Evolutionary conservation across 768 basidiomycete species (phyloP).

Genomic region (Leccinum pellstonianum): DNA sequence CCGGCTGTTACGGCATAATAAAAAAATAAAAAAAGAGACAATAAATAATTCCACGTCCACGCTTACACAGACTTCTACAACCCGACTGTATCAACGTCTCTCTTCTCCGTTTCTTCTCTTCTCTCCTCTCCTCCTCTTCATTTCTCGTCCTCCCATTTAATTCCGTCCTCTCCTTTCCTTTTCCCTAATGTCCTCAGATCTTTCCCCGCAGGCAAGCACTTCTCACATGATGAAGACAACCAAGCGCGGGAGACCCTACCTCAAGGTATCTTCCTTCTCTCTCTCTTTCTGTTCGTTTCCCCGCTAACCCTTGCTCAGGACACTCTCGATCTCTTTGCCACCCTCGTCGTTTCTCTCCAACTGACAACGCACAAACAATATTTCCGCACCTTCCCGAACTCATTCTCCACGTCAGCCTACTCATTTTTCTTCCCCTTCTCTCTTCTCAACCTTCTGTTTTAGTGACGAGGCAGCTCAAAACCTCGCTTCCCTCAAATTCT

Average conservation of each 20-base stretch:
- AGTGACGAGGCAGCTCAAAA: conserved; percentile 96
- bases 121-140: conserved; percentile 27
- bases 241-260: conserved; percentile 89
- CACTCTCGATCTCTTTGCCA: conserved; percentile 96
- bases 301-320: conserved; percentile 53
- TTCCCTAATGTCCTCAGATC: conserved; percentile 36
- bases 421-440: conserved; percentile 5
- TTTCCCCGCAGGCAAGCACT: conserved; percentile 55
- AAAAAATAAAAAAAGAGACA: conserved; percentile 7
- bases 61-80: not conserved
- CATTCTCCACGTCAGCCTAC: conserved; percentile 85
- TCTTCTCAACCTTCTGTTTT: conserved; percentile 14
- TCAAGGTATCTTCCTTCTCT: conserved; percentile 59
- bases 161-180: conserved; percentile 24
- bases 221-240: conserved; percentile 99
- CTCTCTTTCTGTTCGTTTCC: conserved; percentile 7
- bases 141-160: conserved; percentile 28
- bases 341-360: conserved; percentile 90
- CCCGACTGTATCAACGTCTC: conserved; percentile 22
- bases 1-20: conserved; percentile 21
- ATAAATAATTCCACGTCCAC: conserved; percentile 34
- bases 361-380: conserved; percentile 90
- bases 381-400: conserved; percentile 92
- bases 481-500: conserved; percentile 93
- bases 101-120: conserved; percentile 30